Percentiles rank a stretch among this genome's conserved stretches.
phyloP scores from a whole-genome alignment of 768 basidiomycete species.

The Macrocybe gigantea region DNA sequence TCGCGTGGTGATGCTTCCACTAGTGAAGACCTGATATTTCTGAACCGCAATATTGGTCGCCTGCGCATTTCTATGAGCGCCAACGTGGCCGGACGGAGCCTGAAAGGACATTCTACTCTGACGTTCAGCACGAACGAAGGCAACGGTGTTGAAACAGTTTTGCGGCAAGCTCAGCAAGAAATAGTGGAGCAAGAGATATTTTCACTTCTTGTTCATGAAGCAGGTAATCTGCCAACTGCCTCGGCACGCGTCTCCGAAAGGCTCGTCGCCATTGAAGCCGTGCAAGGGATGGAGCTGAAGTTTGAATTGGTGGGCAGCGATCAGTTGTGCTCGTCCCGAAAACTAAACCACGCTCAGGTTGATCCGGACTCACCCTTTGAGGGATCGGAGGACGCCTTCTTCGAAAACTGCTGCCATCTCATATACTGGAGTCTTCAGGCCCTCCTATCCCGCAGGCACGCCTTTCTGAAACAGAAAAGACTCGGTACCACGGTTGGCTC shows the following conservation, averaged over 20 bases:
- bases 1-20: slow-evolving; percentile 37
- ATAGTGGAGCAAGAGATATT: slow-evolving; percentile 81
- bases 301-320: slow-evolving; percentile 61
- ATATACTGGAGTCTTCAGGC: slow-evolving; percentile 61
- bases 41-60: slow-evolving; percentile 57
- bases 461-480: slow-evolving; percentile 35
- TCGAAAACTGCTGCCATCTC: slow-evolving; percentile 44
- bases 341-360: no score
- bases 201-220: slow-evolving; percentile 64
- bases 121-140: slow-evolving; percentile 19
- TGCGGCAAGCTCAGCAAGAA: slow-evolving; percentile 62
- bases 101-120: slow-evolving; percentile 27
- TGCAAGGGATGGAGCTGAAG: slow-evolving; percentile 58
- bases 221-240: slow-evolving; percentile 69
- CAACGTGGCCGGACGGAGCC: slow-evolving; percentile 26
- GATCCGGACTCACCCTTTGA: no score
- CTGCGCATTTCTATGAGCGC: slow-evolving; percentile 52
- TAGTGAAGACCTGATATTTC: slow-evolving; percentile 46
- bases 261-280: slow-evolving; percentile 70
- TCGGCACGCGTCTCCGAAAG: slow-evolving; percentile 77
- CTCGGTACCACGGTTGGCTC: slow-evolving; percentile 22
- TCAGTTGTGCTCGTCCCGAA: not conserved
- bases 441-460: slow-evolving; percentile 59
- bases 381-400: not conserved
- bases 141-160: slow-evolving; percentile 35